A percentile compares a stretch with the other conserved stretches of the same genome.
phyloP scores from a whole-genome alignment of 1,284 basidiomycete genomes.

The Cryptococcus amylolentus region DNA sequence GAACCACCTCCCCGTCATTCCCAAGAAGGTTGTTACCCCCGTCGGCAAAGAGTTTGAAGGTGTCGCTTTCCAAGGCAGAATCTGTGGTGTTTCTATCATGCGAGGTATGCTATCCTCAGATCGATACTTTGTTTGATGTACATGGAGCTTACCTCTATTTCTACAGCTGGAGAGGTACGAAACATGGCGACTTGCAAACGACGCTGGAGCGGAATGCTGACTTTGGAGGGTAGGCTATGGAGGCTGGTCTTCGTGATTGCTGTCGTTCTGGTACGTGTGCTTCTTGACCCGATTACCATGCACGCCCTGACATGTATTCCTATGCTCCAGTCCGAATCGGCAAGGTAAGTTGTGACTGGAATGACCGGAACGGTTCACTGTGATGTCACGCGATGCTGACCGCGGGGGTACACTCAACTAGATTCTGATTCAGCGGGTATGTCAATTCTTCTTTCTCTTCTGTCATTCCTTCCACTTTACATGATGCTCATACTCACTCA shows the following conservation, averaged over 20 bases:
- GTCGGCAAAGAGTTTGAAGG: constrained; percentile 79
- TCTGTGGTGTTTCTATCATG: constrained; percentile 90
- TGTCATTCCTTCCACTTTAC: neutral
- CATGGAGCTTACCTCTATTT: neutral
- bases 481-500: neutral
- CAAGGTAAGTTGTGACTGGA: constrained; percentile 34
- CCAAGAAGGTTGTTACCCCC: constrained; percentile 61
- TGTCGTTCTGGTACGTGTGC: constrained; percentile 55
- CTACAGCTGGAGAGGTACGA: constrained; percentile 66
- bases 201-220: neutral
- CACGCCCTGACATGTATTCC: constrained; percentile 6
- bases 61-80: constrained; percentile 81
- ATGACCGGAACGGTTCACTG: neutral
- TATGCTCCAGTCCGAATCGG: constrained; percentile 44
- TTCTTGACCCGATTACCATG: constrained; percentile 10
- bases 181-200: constrained; percentile 15
- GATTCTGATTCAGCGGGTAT: constrained; percentile 87
- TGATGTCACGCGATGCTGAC: constrained; percentile 20
- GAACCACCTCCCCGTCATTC: constrained; percentile 89
- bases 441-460: constrained; percentile 18
- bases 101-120: constrained; percentile 48
- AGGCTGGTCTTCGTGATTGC: constrained; percentile 89
- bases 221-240: constrained; percentile 67
- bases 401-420: constrained; percentile 44
- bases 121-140: neutral